Conservation (phyloP, 2,329 filamentous ascomycete species). For the Curvularia lunata region DNA sequence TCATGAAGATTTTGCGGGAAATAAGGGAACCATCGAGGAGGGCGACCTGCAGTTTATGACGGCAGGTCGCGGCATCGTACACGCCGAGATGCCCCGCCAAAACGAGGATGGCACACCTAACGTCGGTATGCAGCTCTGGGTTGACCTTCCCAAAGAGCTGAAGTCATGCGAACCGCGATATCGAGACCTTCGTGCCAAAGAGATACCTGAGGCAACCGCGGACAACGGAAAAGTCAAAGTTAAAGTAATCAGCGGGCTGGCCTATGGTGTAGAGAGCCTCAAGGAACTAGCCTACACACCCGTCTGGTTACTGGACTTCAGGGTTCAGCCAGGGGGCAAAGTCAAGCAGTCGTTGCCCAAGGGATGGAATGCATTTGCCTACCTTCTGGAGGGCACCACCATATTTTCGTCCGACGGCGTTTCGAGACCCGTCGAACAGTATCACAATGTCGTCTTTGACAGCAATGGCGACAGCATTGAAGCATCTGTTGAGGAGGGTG, state of each 20-base stretch:
- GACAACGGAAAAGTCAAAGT: constrained; percentile 77
- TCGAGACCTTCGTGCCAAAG: constrained; percentile 77
- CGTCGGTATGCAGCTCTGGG: constrained; percentile 93
- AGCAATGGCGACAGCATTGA: constrained; percentile 77
- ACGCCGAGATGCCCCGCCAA: constrained; percentile 91
- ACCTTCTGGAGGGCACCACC: constrained; percentile 77
- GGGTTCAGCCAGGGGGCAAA: constrained; percentile 77
- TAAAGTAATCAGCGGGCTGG: constrained; percentile 89
- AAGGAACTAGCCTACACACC: constrained; percentile 94
- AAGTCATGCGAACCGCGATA: constrained; percentile 93
- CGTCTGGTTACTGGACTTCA: constrained; percentile 92
- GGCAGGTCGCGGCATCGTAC: constrained; percentile 87
- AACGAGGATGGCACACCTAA: constrained; percentile 78
- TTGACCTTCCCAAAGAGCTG: constrained; percentile 80
- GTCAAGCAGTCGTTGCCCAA: constrained; percentile 76
- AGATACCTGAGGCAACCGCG: constrained; percentile 77
- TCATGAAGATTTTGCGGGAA: constrained; percentile 90
- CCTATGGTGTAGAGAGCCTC: constrained; percentile 82
- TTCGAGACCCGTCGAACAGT: constrained; percentile 65
- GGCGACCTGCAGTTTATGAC: constrained; percentile 99
- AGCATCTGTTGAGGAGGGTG: constrained; percentile 69
- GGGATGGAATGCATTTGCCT: constrained; percentile 90
- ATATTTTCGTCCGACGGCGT: constrained; percentile 56
- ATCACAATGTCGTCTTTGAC: constrained; percentile 89
- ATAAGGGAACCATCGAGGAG: constrained; percentile 79